phyloP scores from a whole-genome alignment of 345 rosid genomes.

The Citropsis articulata region DNA sequence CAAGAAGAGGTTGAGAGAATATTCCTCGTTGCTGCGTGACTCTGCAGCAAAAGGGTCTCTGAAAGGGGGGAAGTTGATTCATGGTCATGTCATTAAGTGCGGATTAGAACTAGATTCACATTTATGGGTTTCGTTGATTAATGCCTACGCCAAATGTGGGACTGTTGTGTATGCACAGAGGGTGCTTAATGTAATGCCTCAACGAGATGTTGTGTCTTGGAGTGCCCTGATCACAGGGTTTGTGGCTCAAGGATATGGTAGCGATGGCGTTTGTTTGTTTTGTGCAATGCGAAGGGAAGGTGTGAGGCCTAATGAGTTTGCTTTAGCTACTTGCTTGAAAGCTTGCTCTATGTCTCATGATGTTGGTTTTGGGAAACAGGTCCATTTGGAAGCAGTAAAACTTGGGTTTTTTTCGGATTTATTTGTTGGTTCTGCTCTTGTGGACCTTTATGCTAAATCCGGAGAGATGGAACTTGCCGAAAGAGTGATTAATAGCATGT shows the following conservation, averaged over 20 bases:
- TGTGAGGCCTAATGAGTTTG: constrained; percentile 35
- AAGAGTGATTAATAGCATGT: constrained; percentile 31
- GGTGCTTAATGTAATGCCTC: constrained; percentile 38
- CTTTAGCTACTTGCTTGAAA: constrained; percentile 36
- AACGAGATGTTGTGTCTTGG: constrained; percentile 50
- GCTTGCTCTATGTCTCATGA: constrained; percentile 39
- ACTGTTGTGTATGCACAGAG: constrained; percentile 22
- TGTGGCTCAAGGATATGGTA: constrained; percentile 26
- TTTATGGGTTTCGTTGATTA: constrained; percentile 44
- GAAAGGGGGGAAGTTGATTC: constrained; percentile 26
- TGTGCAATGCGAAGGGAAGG: constrained; percentile 35
- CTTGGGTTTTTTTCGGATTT: constrained; percentile 30
- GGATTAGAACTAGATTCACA: constrained; percentile 31
- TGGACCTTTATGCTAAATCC: constrained; percentile 45
- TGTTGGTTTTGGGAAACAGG: constrained; percentile 33
- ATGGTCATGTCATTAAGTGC: constrained; percentile 24
- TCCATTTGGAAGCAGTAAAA: constrained; percentile 41
- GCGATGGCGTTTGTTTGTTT: constrained; percentile 23
- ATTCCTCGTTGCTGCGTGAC: constrained; percentile 36
- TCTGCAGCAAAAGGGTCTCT: constrained; percentile 34
- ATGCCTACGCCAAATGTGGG: constrained; percentile 35
- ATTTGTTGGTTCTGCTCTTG: constrained; percentile 46
- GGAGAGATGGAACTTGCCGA: constrained; percentile 38
- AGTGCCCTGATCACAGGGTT: constrained; percentile 34
- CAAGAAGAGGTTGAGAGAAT: constrained; percentile 21